These are phyloP conservation scores for Domatiomyces catenatus DNA, from an alignment of 2,329 filamentous ascomycete genomes.

Conservation along the genomic window DNA sequence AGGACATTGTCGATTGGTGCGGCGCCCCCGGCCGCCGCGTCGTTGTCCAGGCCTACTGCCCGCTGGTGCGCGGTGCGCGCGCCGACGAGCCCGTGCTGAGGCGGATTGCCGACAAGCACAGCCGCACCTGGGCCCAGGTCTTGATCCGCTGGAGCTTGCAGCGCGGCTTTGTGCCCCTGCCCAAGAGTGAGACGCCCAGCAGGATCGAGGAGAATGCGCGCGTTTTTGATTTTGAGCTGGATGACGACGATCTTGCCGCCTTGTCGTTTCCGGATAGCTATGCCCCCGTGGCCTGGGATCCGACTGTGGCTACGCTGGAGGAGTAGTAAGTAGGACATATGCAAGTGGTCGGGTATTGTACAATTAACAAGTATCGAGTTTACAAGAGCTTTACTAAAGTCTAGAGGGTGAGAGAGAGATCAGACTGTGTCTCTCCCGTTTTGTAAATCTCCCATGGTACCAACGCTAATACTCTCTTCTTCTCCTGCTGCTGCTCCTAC, in stretches of 20 bases:
- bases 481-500: background rate
- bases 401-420: too few relatives aligned
- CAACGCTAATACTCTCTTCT: too few relatives aligned
- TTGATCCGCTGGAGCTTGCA: constrained; percentile 47
- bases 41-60: constrained; percentile 42
- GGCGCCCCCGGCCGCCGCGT: constrained; percentile 38
- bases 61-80: constrained; percentile 30
- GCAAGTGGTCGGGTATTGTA: too few relatives aligned
- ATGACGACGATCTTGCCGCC: constrained; percentile 41
- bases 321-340: constrained; percentile 2
- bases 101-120: constrained; percentile 39
- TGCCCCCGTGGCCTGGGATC: constrained; percentile 45
- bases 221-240: constrained; percentile 46
- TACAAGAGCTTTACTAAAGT: too few relatives aligned
- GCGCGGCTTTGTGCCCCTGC: constrained; percentile 47
- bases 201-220: constrained; percentile 46
- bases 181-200: constrained; percentile 45
- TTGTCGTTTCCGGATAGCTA: constrained; percentile 39
- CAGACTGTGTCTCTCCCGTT: too few relatives aligned
- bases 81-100: constrained; percentile 39
- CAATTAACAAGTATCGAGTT: too few relatives aligned
- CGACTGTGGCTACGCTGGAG: constrained; percentile 19
- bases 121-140: constrained; percentile 43
- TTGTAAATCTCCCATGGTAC: too few relatives aligned
- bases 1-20: constrained; percentile 68